A percentile compares a stretch with the other conserved stretches of the same genome.
phyloP scores from a whole-genome alignment of 371 early-diverging fungal genomes.

The Batkoa obscura region DNA sequence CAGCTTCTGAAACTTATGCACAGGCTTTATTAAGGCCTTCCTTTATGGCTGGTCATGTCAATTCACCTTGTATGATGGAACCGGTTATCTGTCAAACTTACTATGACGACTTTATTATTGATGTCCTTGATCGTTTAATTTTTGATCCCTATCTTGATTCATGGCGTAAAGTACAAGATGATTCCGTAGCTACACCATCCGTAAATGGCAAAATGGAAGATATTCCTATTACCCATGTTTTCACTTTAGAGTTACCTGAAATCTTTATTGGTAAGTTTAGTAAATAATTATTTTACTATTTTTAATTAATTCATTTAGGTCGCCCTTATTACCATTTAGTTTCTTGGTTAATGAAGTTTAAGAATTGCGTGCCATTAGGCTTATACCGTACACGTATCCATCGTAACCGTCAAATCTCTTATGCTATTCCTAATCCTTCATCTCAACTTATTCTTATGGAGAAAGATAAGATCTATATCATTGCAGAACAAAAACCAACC shows the following conservation, averaged over 20 bases:
- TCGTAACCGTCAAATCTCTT: slow-evolving; percentile 15
- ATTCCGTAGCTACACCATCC: slow-evolving; percentile 7
- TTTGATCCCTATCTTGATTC: slow-evolving; percentile 12
- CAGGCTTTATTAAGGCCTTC: slow-evolving; percentile 28
- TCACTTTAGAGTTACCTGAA: slow-evolving; percentile 15
- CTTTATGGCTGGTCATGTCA: slow-evolving; percentile 43
- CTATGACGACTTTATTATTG: slow-evolving; percentile 3
- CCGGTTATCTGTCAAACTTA: slow-evolving; percentile 33
- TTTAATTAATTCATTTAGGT: slow-evolving; percentile 9
- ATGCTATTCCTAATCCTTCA: slow-evolving; percentile 25
- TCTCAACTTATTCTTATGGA: slow-evolving; percentile 16
- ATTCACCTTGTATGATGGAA: slow-evolving; percentile 37
- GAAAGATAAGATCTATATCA: slow-evolving; percentile 26
- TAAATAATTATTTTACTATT: slow-evolving; percentile 3
- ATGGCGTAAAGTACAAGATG: slow-evolving; percentile 15
- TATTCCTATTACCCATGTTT: slow-evolving; percentile 12
- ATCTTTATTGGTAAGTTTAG: slow-evolving; percentile 5
- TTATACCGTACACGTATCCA: slow-evolving; percentile 25
- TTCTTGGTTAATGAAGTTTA: slow-evolving; percentile 14
- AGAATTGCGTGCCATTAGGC: slow-evolving; percentile 24
- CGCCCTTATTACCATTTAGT: slow-evolving; percentile 18
- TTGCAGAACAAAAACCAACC: background rate
- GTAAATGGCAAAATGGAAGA: slow-evolving; percentile 2
- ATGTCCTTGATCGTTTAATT: slow-evolving; percentile 8
- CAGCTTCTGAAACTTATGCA: slow-evolving; percentile 22